These are phyloP conservation scores for Trichoderma asperelloides DNA, from an alignment of 495 filamentous ascomycete species.

Conservation along the genomic window DNA sequence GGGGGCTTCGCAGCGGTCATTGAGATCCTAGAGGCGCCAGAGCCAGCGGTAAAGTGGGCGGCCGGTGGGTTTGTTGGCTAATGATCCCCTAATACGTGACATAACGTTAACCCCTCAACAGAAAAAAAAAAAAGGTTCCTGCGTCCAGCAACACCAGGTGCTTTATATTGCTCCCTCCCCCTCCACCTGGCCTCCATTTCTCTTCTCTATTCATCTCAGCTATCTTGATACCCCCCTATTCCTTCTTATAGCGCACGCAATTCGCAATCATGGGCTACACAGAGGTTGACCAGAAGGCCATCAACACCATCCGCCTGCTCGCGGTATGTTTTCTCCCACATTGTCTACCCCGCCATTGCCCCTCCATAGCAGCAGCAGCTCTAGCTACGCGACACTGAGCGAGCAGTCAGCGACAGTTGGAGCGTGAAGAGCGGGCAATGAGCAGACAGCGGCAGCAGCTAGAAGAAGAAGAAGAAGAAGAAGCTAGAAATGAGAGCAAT, in stretches of 20 bases:
- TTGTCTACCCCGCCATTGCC: conserved; percentile 30
- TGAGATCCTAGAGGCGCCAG: too few species aligned
- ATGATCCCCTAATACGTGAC: background rate
- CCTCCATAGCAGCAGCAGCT: conserved; percentile 6
- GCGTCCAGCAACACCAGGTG: background rate
- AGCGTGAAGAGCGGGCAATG: background rate
- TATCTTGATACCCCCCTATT: conserved; percentile 10
- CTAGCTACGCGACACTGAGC: background rate
- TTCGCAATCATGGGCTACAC: conserved; percentile 75
- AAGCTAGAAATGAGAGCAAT: conserved; percentile 13
- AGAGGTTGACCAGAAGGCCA: conserved; percentile 76
- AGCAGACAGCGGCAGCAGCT: background rate
- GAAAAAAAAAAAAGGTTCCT: background rate
- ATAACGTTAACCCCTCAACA: conserved; percentile 2
- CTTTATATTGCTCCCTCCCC: conserved; percentile 12
- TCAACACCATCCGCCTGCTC: conserved; percentile 96
- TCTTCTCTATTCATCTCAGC: conserved; percentile 23
- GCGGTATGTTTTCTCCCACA: conserved; percentile 57
- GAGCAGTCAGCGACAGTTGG: background rate
- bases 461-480: background rate
- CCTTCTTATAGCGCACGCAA: conserved; percentile 12
- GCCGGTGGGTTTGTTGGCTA: background rate
- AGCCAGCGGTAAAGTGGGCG: too few species aligned
- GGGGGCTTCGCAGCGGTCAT: background rate
- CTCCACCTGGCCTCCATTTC: conserved; percentile 18